Percentiles rank a stretch among this genome's conserved stretches.
phyloP scores from a whole-genome alignment of 306 rosid genomes.

The Dicorynia guianensis region DNA sequence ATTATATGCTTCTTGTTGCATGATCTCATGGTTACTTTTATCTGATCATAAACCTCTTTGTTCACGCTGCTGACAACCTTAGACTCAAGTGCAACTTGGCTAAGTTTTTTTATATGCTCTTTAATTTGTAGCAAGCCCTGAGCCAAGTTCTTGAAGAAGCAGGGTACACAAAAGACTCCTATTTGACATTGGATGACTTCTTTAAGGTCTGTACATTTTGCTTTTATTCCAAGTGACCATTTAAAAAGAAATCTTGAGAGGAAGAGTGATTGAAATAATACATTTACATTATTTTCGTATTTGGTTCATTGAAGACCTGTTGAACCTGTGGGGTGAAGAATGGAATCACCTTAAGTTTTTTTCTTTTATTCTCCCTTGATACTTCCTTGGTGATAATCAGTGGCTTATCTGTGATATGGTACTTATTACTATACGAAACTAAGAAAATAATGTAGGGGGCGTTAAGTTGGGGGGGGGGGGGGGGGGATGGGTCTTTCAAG shows the following conservation, averaged over 20 bases:
- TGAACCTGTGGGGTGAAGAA: background rate
- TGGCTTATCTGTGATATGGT: conserved; percentile 1
- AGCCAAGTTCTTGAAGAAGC: conserved; percentile 74
- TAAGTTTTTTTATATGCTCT: conserved; percentile 32
- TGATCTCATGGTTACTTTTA: background rate
- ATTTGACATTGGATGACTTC: conserved; percentile 74
- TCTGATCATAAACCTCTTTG: background rate
- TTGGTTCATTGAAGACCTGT: background rate
- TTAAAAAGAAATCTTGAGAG: conserved; percentile 15
- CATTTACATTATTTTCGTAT: background rate
- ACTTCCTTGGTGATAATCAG: conserved; percentile 15
- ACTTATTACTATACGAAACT: background rate
- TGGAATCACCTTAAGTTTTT: conserved; percentile 23
- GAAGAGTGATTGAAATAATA: background rate
- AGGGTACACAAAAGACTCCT: conserved; percentile 74
- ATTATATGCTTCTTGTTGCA: background rate
- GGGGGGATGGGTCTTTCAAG: background rate
- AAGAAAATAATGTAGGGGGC: background rate
- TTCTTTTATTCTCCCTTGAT: conserved; percentile 16
- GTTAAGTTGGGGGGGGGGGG: no score
- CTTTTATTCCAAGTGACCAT: no score
- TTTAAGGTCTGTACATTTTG: conserved; percentile 60
- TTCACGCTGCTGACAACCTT: background rate
- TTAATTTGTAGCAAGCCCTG: conserved; percentile 66
- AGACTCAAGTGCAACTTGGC: conserved; percentile 12